Conservation (phyloP, 352 stramenopile species). For the Pythium phragmitis region DNA sequence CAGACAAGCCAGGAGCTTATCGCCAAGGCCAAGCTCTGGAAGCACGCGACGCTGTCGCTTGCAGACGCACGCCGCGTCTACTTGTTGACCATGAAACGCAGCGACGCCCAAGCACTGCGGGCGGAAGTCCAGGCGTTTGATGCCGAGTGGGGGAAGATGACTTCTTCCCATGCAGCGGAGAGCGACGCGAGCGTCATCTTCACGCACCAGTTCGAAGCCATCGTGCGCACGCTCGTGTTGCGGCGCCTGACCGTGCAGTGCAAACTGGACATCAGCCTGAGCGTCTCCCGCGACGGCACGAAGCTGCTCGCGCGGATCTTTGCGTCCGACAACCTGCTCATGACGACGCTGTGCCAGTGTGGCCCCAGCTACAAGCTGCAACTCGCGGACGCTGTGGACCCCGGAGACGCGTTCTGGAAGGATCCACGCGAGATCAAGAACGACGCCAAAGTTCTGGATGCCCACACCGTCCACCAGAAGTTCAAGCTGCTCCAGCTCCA, state of each 20-base stretch:
- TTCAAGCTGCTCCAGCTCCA: slow-evolving; percentile 42
- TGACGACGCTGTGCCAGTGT: slow-evolving; percentile 50
- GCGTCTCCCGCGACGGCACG: slow-evolving; percentile 44
- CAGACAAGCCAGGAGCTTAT: not conserved
- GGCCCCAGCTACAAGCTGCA: slow-evolving; percentile 46
- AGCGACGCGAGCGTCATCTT: slow-evolving; percentile 19
- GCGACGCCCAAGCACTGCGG: slow-evolving; percentile 11
- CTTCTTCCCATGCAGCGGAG: slow-evolving; percentile 1
- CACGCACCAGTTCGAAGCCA: slow-evolving; percentile 56
- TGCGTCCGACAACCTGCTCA: slow-evolving; percentile 63
- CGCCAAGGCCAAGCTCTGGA: slow-evolving; percentile 1
- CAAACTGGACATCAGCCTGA: slow-evolving; percentile 62
- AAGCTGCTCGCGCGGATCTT: slow-evolving; percentile 49
- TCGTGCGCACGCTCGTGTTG: slow-evolving; percentile 57
- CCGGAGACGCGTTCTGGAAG: slow-evolving; percentile 45
- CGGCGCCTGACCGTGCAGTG: slow-evolving; percentile 43
- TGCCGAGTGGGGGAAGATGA: slow-evolving; percentile 29
- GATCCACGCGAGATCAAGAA: slow-evolving; percentile 42
- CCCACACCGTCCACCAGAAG: slow-evolving; percentile 50
- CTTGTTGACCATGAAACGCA: slow-evolving; percentile 22
- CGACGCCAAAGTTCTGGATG: slow-evolving; percentile 48
- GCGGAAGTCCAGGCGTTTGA: slow-evolving; percentile 27
- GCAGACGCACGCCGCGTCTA: slow-evolving; percentile 26
- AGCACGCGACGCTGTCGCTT: slow-evolving; percentile 21
- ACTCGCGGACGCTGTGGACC: slow-evolving; percentile 59